Evolutionary conservation across 2,329 filamentous ascomycete species (phyloP).

Genomic region (Plenodomus lindquistii): DNA sequence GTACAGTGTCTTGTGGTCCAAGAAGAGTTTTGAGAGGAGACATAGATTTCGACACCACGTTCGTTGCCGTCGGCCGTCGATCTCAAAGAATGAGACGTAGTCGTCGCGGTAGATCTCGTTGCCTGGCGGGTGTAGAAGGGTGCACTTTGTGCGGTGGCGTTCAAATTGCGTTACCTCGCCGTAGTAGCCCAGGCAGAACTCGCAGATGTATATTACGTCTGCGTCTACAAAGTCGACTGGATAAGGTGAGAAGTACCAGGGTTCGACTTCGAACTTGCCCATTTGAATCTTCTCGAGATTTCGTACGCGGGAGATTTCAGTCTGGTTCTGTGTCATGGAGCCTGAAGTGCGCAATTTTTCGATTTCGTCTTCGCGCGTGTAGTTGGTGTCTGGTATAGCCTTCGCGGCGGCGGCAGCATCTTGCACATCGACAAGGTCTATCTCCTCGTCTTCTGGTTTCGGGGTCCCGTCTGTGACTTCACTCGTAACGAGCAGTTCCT

Average conservation of each 20-base stretch:
- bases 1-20: slow-evolving; percentile 97
- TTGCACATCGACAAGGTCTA: slow-evolving; percentile 57
- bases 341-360: slow-evolving; percentile 93
- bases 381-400: slow-evolving; percentile 57
- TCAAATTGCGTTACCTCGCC: slow-evolving; percentile 80
- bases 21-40: slow-evolving; percentile 90
- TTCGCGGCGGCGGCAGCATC: slow-evolving; percentile 58
- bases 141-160: slow-evolving; percentile 87
- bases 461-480: slow-evolving; percentile 55
- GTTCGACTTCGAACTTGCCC: slow-evolving; percentile 87
- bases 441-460: slow-evolving; percentile 55
- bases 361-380: slow-evolving; percentile 87
- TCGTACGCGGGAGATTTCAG: slow-evolving; percentile 92
- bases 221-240: slow-evolving; percentile 85
- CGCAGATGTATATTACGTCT: slow-evolving; percentile 94
- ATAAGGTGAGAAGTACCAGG: slow-evolving; percentile 99
- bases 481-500: slow-evolving; percentile 52
- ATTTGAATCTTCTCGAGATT: slow-evolving; percentile 96
- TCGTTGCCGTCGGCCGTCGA: slow-evolving; percentile 89
- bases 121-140: slow-evolving; percentile 86
- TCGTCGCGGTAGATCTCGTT: slow-evolving; percentile 98
- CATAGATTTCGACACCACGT: slow-evolving; percentile 98
- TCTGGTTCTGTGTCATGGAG: slow-evolving; percentile 98
- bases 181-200: slow-evolving; percentile 94
- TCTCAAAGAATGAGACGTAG: slow-evolving; percentile 93